Evolutionary conservation across 179 eudicot species (phyloP), one percentile per base, ranked within the genome.

Genomic region (Amaranthus tricolor): DNA sequence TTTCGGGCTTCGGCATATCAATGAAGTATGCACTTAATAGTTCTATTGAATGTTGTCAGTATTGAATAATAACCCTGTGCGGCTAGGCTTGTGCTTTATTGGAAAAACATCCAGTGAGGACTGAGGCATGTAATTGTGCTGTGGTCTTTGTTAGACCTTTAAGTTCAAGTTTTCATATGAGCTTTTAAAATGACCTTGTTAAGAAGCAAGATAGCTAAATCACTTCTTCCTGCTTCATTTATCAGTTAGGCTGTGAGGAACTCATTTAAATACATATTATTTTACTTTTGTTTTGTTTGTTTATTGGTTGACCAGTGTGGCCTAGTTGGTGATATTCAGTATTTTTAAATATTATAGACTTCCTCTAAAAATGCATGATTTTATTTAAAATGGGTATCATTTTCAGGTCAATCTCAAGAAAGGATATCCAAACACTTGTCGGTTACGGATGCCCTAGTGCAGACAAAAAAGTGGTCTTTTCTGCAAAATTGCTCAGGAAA

Each of bases 371-470:
- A 58, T 64, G 43, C 57, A n/a, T 43, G 54, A 17, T 66, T 59
- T 65, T 67, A 56, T 75, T 77, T 79, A 73, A 68, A 70, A 78
- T 70, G 67, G 21, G 24, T 65, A 71, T 82, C 79, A 43, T 73
- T 92, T 92, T 82, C 97, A 94, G 98, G 97, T 88, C 92, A 64
- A 72, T 94, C 82, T 87, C 91, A 50, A 89, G 98, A 83, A 90
- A 89, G 65, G 97, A 94, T 88, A 89, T 94, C 63, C 97, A 92
- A 82, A 50, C 85, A 75, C 79, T 94, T 83, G 98, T 94, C 70
- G 98, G 98, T 68, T 83, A 88, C 83, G 98, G 98, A 79, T 94
- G 98, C 81, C 88, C 97, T 68, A 94, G 88, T 77, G 63, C 87
- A 31, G 98, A 94, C 81, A 94, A 86, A 79, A 92, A 84, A 87